These are phyloP conservation scores for Diaporthe citrichinensis DNA, from an alignment of 2,329 filamentous ascomycete genomes.

Conservation along the genomic window DNA sequence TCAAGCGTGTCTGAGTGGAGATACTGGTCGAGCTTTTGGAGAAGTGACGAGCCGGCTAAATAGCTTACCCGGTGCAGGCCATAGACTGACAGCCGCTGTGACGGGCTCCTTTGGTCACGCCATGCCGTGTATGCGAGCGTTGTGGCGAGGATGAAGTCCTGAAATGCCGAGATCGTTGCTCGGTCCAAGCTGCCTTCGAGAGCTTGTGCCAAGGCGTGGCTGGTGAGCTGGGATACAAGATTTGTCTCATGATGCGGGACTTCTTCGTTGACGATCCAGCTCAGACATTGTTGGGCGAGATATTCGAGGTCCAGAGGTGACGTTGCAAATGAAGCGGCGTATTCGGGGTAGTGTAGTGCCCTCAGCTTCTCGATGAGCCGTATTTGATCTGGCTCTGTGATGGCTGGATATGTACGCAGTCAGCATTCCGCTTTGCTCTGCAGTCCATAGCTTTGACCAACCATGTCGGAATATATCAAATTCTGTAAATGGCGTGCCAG, in stretches of 20 bases:
- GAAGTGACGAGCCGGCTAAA: slow-evolving; percentile 26
- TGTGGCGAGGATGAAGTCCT: slow-evolving; percentile 24
- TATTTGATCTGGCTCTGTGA: not conserved
- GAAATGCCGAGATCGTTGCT: not conserved
- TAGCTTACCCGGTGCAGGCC: slow-evolving; percentile 11
- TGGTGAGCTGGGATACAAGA: slow-evolving; percentile 19
- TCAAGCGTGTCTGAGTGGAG: not conserved
- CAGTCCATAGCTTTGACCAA: not conserved
- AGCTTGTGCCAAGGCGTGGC: not conserved
- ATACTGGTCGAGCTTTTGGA: slow-evolving; percentile 21
- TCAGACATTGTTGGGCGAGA: slow-evolving; percentile 16
- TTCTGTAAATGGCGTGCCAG: not conserved
- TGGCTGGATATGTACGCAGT: not conserved
- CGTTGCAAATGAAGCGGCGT: not conserved
- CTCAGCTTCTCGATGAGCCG: slow-evolving; percentile 15
- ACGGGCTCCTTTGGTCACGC: slow-evolving; percentile 5
- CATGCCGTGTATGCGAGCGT: slow-evolving; percentile 31
- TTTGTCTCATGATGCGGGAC: slow-evolving; percentile 5
- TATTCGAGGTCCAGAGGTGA: not conserved
- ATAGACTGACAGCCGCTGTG: slow-evolving; percentile 9
- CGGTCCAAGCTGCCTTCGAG: slow-evolving; percentile 5
- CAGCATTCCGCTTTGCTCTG: not conserved
- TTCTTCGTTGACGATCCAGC: slow-evolving; percentile 13
- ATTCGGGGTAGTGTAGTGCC: not conserved
- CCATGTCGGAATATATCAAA: slow-evolving; percentile 24